Evolutionary conservation across 257 asterid genomes (phyloP), one percentile per base, ranked within the genome.

Genomic region (Fraxinus excelsior): DNA sequence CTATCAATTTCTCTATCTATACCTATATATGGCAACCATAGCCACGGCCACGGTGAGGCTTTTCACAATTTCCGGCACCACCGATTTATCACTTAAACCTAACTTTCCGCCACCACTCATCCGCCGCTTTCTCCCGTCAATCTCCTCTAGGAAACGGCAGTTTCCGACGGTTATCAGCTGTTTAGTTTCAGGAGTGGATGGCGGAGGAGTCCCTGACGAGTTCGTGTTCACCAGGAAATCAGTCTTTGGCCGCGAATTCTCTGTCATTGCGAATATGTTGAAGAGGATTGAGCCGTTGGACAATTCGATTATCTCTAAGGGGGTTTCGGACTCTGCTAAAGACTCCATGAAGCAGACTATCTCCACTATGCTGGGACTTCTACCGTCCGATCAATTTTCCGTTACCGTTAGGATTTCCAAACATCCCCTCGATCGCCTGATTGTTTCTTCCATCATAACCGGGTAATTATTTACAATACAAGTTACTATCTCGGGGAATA

Each of bases 301-400:
- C 40, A 90, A 85, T 75, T 90, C 98, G 75, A 84, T 90, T 72
- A 88, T 95, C 21, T 80, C 94, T 26, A 91, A 91, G 83, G 98
- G 97, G 37, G 97, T 95, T 51, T 93, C 99, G 7, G 93, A 88
- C 46, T 88, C 93, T 13, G 96, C 99, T 1, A 95, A 95, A 92
- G 98, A 93, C 75, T 91, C 99, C 25, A 96, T 96, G 98, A 96
- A 96, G 88, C 98, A 96, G 92, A 93, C 99, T 72, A 91, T 96
- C 44, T 93, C 99, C 2, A 87, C 97, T 71, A 96, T 96, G 99
- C 91, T 96, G 42, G 99, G 99, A n/a, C 87, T 96, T 85, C 86
- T 96, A 78, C 99, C 99, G 5, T 96, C 99, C 12, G 96, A 96
- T 87, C 98, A 90, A 78, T 96, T 93, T 64, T 71, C 97, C 11